Conservation (phyloP, 305 asterid genomes). For the Solanum chacoense region DNA sequence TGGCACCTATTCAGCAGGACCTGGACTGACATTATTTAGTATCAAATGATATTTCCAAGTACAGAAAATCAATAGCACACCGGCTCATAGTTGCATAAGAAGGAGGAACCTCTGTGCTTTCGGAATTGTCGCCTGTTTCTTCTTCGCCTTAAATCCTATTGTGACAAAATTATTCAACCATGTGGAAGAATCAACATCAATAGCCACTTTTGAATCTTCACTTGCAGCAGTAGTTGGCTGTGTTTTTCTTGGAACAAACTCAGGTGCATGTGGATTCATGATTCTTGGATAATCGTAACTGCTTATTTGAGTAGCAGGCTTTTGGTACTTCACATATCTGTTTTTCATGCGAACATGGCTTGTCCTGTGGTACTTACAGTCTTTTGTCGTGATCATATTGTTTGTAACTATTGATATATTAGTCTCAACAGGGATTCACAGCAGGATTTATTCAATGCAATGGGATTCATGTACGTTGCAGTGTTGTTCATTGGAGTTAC, state of each 20-base stretch:
- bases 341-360: constrained; percentile 47
- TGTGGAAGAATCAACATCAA: constrained; percentile 29
- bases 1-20: neutral
- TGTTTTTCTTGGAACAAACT: constrained; percentile 66
- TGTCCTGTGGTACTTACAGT: constrained; percentile 43
- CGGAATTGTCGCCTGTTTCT: constrained; percentile 67
- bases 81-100: neutral
- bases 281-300: constrained; percentile 33
- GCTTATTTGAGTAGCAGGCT: constrained; percentile 33
- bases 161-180: constrained; percentile 30
- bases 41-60: neutral
- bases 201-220: constrained; percentile 36
- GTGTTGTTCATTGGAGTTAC: constrained; percentile 80
- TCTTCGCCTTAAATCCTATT: constrained; percentile 62
- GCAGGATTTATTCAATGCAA: constrained; percentile 85
- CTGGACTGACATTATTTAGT: neutral
- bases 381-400: neutral
- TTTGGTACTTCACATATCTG: constrained; percentile 47
- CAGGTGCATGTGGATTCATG: constrained; percentile 99
- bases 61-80: neutral
- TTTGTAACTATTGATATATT: neutral
- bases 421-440: constrained; percentile 34
- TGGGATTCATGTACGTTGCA: constrained; percentile 90
- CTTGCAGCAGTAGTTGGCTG: constrained; percentile 34
- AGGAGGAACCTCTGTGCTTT: neutral